Base-by-base conservation (phyloP, 176 grass and related monocot genomes). In the Ananas comosus region DNA sequence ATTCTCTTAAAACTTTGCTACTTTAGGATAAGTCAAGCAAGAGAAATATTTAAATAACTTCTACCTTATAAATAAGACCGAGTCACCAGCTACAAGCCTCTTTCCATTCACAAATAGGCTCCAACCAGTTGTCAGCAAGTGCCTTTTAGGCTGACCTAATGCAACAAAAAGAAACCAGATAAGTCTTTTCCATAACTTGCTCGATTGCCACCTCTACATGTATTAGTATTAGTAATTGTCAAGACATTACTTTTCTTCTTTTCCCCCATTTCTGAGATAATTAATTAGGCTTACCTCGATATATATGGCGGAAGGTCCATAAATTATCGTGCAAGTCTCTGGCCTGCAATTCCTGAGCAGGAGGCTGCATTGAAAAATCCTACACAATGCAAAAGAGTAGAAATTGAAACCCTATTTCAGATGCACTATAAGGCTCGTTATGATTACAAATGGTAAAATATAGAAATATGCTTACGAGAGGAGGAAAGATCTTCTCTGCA, bases 261-360 rank as follows among this genome's bases (percentile, higher is more conserved):
- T 56, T n/a, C 52, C 16, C 16, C 52, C 0, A 1, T 56, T n/a
- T n/a, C 13, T 61, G 56, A 61, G 3, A 61, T 10, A 61, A 19
- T 61, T 22, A 19, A 61, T 9, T 6, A 61, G 68, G 4, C 48
- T 22, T 78, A 94, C 95, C 95, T 80, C 95, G 86, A 88, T 88
- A 99, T 79, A 99, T 94, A 83, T 99, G 95, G 13, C 90, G 89
- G 69, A 99, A 99, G 49, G 95, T 94, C 90, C 95, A 99, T 2
- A 91, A 67, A 48, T 83, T 91, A 61, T 94, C 87, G 64, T 99
- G 90, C 82, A 99, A 91, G 76, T 99, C 95, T 51, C 81, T 91
- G 28, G 90, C 95, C 74, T 99, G 90, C 25, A 99, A 29, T 78
- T 99, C 95, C 79, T 99, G 95, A 67, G 85, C 87, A 4, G 95